Evolutionary conservation across 768 basidiomycete genomes (phyloP).

Genomic region (Coprinopsis sp.): DNA sequence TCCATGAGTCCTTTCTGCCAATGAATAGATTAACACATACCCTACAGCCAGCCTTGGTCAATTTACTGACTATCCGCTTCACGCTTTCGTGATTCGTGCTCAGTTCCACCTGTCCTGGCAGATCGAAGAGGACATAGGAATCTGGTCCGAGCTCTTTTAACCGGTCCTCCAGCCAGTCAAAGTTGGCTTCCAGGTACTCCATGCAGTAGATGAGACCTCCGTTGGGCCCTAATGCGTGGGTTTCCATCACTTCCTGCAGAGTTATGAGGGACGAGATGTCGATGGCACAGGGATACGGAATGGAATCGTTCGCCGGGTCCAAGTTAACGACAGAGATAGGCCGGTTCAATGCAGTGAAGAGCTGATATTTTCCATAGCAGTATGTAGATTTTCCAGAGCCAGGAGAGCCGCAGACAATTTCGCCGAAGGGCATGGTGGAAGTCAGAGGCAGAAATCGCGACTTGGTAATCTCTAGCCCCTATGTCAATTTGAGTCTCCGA

Average conservation of each 20-base stretch:
- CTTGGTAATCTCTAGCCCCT: no score
- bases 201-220: slow-evolving; percentile 95
- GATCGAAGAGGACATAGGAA: slow-evolving; percentile 89
- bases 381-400: slow-evolving; percentile 88
- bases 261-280: slow-evolving; percentile 84
- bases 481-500: no score
- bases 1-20: slow-evolving; percentile 13
- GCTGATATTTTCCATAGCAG: slow-evolving; percentile 82
- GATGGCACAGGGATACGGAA: slow-evolving; percentile 89
- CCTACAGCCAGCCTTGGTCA: slow-evolving; percentile 75
- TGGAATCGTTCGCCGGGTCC: slow-evolving; percentile 88
- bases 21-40: slow-evolving; percentile 45
- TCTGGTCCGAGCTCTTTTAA: slow-evolving; percentile 63
- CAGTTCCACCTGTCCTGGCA: slow-evolving; percentile 96
- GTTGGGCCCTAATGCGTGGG: slow-evolving; percentile 85
- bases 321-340: slow-evolving; percentile 91
- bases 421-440: slow-evolving; percentile 87
- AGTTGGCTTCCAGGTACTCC: slow-evolving; percentile 94
- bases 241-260: slow-evolving; percentile 81
- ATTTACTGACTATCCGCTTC: slow-evolving; percentile 67
- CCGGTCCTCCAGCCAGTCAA: slow-evolving; percentile 78
- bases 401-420: slow-evolving; percentile 81
- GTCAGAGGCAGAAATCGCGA: no score
- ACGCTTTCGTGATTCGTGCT: slow-evolving; percentile 93
- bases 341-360: slow-evolving; percentile 80